Base-by-base conservation (phyloP, 352 stramenopile genomes). In the Globisporangium spinosum region DNA sequence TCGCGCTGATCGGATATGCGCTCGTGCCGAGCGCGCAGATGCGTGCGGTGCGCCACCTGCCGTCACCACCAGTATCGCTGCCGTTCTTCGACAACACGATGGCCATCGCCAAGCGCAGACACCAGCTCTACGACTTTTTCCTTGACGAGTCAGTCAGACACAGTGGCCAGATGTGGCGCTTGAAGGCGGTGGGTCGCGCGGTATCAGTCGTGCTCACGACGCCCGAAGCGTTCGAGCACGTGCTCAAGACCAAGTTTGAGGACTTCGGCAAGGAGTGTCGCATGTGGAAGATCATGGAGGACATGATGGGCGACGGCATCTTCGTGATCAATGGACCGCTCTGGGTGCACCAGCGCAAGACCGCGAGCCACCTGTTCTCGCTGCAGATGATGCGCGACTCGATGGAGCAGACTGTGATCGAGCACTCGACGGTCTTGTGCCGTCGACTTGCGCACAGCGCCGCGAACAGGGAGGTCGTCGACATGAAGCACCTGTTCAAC, bases 291-390 rank as follows among this genome's bases (percentile, higher is more conserved):
- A 62, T 59, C 2, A 65, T 87, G 10, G 29, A 43, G 17, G 75
- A 89, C 45, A 45, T 93, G 1, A 49, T 93, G 17, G 81, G 85
- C 29, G 62, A 72, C 17, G 79, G 83, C 45, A 91, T 93, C 69
- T 89, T 91, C 60, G 70, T 59, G 0, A 66, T 67, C 13, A 78
- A 91, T 57, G 79, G 78, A 2, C 40, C 43, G 34, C 27, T 45
- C 9, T 93, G 85, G 85, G 45, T 67, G 0, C 64, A 80, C 55
- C 85, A 93, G 67, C 78, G 83, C 64, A 90, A 91, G 70, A 85
- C 70, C 9, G 83, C 83, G 69, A 94, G 79, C 56, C 84, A 93
- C 58, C 86, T 97, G n/a, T 93, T 94, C 40, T 87, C 77, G 29
- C 68, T 77, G 13, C 70, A 75, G 23, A 64, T 65, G 38, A 65